Evolutionary conservation across 768 basidiomycete species (phyloP).

Genomic region (Podaxis carcinomalis): DNA sequence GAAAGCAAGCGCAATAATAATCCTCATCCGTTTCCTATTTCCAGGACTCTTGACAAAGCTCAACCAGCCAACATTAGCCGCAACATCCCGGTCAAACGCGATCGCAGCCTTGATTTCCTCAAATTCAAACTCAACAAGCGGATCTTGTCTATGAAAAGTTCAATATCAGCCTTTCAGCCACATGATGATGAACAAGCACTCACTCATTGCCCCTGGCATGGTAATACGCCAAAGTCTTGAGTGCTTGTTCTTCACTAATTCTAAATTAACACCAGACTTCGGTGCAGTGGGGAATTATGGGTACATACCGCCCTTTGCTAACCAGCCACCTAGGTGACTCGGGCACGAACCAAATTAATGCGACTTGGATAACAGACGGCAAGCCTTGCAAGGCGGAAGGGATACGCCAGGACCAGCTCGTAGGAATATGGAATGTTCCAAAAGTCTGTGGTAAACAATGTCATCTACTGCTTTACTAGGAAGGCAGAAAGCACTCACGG

Average conservation of each 20-base stretch:
- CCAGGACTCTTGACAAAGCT: constrained; percentile 44
- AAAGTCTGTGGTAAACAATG: constrained; percentile 35
- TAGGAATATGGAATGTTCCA: constrained; percentile 59
- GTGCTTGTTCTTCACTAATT: constrained; percentile 41
- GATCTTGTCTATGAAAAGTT: constrained; percentile 35
- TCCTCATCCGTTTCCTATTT: constrained; percentile 49
- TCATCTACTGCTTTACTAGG: neutral
- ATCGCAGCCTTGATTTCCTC: constrained; percentile 62
- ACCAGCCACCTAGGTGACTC: constrained; percentile 75
- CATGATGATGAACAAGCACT: neutral
- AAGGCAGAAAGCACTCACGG: constrained; percentile 20
- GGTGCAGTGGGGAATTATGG: neutral
- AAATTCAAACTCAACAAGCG: constrained; percentile 57
- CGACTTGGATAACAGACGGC: constrained; percentile 56
- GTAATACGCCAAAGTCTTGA: constrained; percentile 46
- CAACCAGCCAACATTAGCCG: constrained; percentile 38
- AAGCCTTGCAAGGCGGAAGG: constrained; percentile 62
- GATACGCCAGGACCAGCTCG: constrained; percentile 68
- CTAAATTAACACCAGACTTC: neutral
- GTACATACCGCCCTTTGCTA: constrained; percentile 45
- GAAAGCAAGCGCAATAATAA: constrained; percentile 55
- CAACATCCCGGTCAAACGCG: constrained; percentile 36
- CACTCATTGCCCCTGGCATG: constrained; percentile 45
- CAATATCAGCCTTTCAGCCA: neutral
- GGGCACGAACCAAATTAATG: constrained; percentile 57